Conservation (phyloP, 73 alveolate species). For the Paramecium octaurelia region DNA sequence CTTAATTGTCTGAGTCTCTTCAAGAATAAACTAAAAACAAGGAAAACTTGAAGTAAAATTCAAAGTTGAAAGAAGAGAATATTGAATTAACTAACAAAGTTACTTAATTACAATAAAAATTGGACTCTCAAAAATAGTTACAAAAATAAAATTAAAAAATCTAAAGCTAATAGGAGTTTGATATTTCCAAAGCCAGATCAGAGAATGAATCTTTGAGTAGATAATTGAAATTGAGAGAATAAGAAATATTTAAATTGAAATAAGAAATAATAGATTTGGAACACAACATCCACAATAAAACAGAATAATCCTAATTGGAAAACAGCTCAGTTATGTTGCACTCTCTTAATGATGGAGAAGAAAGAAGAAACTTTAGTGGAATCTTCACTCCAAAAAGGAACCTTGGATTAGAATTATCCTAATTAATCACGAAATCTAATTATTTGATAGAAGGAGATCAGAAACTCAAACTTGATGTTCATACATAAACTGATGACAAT, state of each 20-base stretch:
- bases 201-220: conserved; percentile 20
- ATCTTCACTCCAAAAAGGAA: conserved; percentile 9
- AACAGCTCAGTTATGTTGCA: conserved; percentile 13
- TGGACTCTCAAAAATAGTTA: neutral
- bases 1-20: neutral
- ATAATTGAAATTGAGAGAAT: conserved; percentile 14
- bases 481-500: neutral
- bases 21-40: neutral
- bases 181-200: neutral
- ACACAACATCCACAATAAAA: neutral
- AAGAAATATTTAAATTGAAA: conserved; percentile 28
- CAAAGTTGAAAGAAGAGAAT: neutral
- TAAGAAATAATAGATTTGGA: neutral
- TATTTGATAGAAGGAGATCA: neutral
- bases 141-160: neutral
- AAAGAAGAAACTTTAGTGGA: conserved; percentile 24
- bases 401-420: neutral
- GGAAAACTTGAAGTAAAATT: neutral
- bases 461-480: neutral
- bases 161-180: neutral
- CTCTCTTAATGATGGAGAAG: conserved; percentile 13
- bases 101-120: neutral
- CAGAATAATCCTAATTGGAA: conserved; percentile 31
- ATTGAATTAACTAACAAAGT: neutral
- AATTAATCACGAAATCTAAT: neutral